These are phyloP conservation scores for Kandelia obovata DNA, from an alignment of 345 rosid species.

Conservation along the genomic window DNA sequence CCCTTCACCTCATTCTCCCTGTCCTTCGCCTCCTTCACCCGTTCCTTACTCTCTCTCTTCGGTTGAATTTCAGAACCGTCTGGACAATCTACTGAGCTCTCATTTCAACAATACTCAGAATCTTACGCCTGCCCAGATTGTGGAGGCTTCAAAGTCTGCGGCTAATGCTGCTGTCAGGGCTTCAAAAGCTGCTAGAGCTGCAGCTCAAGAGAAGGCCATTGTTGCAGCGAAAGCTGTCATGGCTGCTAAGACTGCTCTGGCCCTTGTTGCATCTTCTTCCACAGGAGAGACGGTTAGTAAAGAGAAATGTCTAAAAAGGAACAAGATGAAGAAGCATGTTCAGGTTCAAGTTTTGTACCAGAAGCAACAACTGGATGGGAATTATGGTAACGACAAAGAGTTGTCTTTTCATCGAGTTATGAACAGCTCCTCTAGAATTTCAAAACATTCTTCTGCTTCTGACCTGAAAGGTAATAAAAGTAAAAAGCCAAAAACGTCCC, in stretches of 20 bases:
- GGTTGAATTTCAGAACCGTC: constrained; percentile 44
- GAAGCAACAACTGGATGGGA: constrained; percentile 45
- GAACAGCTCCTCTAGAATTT: constrained; percentile 72
- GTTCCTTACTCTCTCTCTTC: constrained; percentile 31
- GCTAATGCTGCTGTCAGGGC: constrained; percentile 52
- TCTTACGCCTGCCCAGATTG: constrained; percentile 60
- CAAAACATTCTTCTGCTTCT: constrained; percentile 46
- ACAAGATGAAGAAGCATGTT: constrained; percentile 87
- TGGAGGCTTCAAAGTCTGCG: constrained; percentile 53
- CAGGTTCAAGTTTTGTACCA: constrained; percentile 79
- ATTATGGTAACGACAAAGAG: constrained; percentile 53
- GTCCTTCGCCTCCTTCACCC: constrained; percentile 4
- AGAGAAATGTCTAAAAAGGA: constrained; percentile 51
- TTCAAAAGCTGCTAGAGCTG: constrained; percentile 72
- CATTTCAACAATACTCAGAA: constrained; percentile 31
- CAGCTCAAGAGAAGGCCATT: constrained; percentile 75
- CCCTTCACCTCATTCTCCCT: constrained; percentile 25
- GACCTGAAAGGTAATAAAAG: constrained; percentile 49
- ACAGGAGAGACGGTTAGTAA: constrained; percentile 46
- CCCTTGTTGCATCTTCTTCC: constrained; percentile 56
- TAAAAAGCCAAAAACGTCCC: constrained; percentile 45
- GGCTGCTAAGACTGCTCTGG: constrained; percentile 75
- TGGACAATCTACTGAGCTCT: constrained; percentile 46
- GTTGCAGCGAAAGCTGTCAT: constrained; percentile 70
- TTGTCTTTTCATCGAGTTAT: constrained; percentile 73